Base-by-base conservation (phyloP, 495 filamentous ascomycete species). In the Endocarpon pusillum region DNA sequence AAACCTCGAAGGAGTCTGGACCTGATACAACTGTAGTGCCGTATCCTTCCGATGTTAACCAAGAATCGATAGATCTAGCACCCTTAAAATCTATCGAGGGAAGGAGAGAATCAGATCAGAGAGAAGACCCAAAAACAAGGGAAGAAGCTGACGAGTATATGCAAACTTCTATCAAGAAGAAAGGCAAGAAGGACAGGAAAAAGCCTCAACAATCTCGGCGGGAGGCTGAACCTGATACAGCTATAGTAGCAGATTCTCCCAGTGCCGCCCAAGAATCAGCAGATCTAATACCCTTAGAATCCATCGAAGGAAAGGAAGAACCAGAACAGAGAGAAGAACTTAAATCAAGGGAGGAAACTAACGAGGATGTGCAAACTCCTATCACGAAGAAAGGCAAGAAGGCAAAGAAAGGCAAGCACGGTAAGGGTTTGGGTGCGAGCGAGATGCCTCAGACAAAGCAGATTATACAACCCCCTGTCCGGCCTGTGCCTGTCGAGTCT, bases 321-420 rank as follows among this genome's bases (percentile, higher is more conserved):
- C 37, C 54, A 57, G 33, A 57, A 51, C 12, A 57, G 55, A 36
- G 60, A 61, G 39, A 55, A 55, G 27, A 59, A 3, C 5, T 8
- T n/a, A 31, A 17, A 31, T 17, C 28, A 14, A 31, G 5, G 4
- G 28, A 31, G 28, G 28, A 31, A 17, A 31, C 5, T 7, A 5
- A n/a, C 12, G 28, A 31, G 28, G 28, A 31, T 17, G 12, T 31
- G n/a, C n/a, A n/a, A 4, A 21, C 42, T 15, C 41, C 51, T 16
- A 40, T 55, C 25, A 64, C 58, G 40, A 64, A 58, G 37, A 63
- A 63, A 41, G 40, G 43, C 30, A 49, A 53, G 28, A 31, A 14
- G 12, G 28, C 12, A 31, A 31, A 5, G 28, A 31, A 31, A 31
- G 28, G 28, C 5, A 31, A 14, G 28, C 5, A 14, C 14, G 5